Percentiles rank a stretch among this genome's conserved stretches.
These are phyloP conservation scores for Teunomyces aglyptinius DNA, from an alignment of 805 yeast species.

Conservation along the genomic window DNA sequence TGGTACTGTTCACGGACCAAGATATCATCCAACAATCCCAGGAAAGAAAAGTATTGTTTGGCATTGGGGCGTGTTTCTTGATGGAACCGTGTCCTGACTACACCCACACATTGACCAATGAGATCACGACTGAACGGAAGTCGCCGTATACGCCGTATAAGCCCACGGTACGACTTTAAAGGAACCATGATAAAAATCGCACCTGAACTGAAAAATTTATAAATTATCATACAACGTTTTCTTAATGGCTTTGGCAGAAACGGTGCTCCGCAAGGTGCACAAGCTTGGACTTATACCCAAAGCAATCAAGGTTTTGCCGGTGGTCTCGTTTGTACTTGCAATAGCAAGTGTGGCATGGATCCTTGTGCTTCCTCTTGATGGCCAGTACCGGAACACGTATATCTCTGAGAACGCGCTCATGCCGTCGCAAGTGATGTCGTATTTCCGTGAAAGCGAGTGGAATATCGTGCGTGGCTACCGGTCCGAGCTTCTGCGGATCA, in stretches of 20 bases:
- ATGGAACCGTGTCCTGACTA: conserved; percentile 6
- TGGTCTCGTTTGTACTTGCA: conserved; percentile 32
- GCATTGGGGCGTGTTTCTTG: conserved; percentile 11
- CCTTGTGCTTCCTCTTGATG: conserved; percentile 69
- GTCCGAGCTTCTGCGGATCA: conserved; percentile 49
- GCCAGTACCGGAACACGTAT: conserved; percentile 79
- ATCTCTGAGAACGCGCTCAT: conserved; percentile 93
- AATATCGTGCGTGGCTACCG: conserved; percentile 84
- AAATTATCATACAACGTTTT: not conserved
- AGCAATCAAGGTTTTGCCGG: conserved; percentile 31
- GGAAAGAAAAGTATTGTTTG: conserved; percentile 11
- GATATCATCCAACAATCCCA: conserved; percentile 22
- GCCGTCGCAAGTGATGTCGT: conserved; percentile 94
- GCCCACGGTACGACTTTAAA: conserved; percentile 16
- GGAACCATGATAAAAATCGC: not conserved
- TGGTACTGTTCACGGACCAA: conserved; percentile 27
- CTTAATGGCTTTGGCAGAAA: conserved; percentile 44
- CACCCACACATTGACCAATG: not conserved
- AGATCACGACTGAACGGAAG: conserved; percentile 28
- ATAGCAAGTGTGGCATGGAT: conserved; percentile 44
- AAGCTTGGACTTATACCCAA: conserved; percentile 41
- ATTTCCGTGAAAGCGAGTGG: conserved; percentile 94
- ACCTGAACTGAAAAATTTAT: not conserved
- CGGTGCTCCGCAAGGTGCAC: conserved; percentile 36
- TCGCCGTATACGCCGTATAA: conserved; percentile 24